phyloP scores from a whole-genome alignment of 2,329 filamentous ascomycete genomes.

The Sporothrix variecibatus region DNA sequence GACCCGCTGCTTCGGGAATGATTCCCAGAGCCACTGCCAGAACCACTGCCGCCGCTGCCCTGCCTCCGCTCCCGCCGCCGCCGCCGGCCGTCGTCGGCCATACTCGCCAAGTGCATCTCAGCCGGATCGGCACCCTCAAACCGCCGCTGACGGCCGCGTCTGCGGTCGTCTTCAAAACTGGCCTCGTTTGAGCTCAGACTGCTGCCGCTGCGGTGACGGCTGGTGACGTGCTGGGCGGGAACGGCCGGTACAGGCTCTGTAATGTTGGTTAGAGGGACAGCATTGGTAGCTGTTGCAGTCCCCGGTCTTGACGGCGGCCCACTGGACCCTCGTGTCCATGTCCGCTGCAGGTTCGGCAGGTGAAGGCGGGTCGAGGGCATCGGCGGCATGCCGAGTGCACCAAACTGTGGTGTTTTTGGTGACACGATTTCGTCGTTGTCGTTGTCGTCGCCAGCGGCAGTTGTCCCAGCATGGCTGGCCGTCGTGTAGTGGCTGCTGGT shows the following conservation, averaged over 20 bases:
- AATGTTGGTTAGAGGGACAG: background rate
- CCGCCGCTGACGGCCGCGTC: slow-evolving; percentile 29
- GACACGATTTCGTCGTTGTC: slow-evolving; percentile 35
- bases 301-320: slow-evolving; percentile 35
- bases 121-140: slow-evolving; percentile 51
- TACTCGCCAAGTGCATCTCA: slow-evolving; percentile 49
- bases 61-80: slow-evolving; percentile 31
- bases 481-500: slow-evolving; percentile 32
- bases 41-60: background rate
- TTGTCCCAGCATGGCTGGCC: slow-evolving; percentile 27
- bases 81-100: slow-evolving; percentile 46
- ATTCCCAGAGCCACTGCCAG: background rate
- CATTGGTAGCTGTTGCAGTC: slow-evolving; percentile 27
- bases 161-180: background rate
- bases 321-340: slow-evolving; percentile 43
- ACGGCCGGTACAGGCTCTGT: slow-evolving; percentile 7
- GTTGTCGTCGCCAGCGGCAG: background rate
- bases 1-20: slow-evolving; percentile 1
- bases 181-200: background rate
- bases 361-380: slow-evolving; percentile 46
- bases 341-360: slow-evolving; percentile 45
- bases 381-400: slow-evolving; percentile 40
- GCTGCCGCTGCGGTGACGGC: slow-evolving; percentile 3
- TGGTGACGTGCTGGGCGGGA: slow-evolving; percentile 27
- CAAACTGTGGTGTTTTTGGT: slow-evolving; percentile 51